phyloP scores from a whole-genome alignment of 2,329 filamentous ascomycete genomes.

The Alternaria postmessia region DNA sequence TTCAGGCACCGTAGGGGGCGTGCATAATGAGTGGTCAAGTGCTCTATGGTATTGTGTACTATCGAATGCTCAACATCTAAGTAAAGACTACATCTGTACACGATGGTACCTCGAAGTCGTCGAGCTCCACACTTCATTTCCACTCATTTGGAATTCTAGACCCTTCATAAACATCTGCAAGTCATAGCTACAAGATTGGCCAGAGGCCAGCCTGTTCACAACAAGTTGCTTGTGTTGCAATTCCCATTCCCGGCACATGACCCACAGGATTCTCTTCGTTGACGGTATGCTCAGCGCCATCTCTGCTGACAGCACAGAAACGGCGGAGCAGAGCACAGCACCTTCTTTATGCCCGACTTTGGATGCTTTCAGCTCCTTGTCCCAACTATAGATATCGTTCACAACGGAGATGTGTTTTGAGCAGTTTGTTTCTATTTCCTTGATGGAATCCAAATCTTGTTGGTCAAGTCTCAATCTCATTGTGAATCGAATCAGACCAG shows the following conservation, averaged over 20 bases:
- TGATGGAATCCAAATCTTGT: constrained; percentile 34
- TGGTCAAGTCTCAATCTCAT: not conserved
- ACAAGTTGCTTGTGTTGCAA: constrained; percentile 25
- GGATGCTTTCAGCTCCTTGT: constrained; percentile 48
- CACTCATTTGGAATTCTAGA: constrained; percentile 47
- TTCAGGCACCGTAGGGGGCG: not conserved
- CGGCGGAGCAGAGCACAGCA: constrained; percentile 41
- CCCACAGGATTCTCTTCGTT: constrained; percentile 43
- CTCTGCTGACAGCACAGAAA: constrained; percentile 41
- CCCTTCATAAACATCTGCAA: constrained; percentile 41
- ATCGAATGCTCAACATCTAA: not conserved
- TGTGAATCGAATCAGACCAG: not conserved
- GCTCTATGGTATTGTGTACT: not conserved
- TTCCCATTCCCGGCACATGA: constrained; percentile 47
- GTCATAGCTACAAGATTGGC: not conserved
- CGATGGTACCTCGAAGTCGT: constrained; percentile 27
- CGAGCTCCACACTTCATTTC: constrained; percentile 47
- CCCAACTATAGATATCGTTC: constrained; percentile 55
- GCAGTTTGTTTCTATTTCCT: constrained; percentile 46
- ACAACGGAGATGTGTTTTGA: constrained; percentile 52
- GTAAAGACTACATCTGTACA: not conserved
- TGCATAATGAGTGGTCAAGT: not conserved
- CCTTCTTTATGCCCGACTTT: constrained; percentile 34
- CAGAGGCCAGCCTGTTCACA: not conserved
- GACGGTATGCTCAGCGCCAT: constrained; percentile 28